These are phyloP conservation scores for Penstemon barbatus DNA, from an alignment of 257 asterid genomes.

Conservation along the genomic window DNA sequence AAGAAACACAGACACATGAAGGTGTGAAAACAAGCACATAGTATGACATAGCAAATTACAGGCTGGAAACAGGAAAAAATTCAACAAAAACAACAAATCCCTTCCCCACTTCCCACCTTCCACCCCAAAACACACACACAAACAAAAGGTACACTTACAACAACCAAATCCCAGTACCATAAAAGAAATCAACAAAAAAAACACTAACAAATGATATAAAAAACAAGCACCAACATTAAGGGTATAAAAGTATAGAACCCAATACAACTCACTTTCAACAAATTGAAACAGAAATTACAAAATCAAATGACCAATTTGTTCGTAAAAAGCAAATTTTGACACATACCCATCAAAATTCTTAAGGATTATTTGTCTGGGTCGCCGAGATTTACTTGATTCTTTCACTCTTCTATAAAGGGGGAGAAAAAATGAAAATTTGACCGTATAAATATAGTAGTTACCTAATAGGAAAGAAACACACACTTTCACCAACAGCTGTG, in stretches of 20 bases:
- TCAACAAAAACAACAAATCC: neutral
- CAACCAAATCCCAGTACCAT: slow-evolving; percentile 31
- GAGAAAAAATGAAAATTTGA: slow-evolving; percentile 10
- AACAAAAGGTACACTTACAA: slow-evolving; percentile 14
- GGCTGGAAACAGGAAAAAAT: slow-evolving; percentile 40
- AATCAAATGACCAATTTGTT: neutral
- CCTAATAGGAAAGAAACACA: slow-evolving; percentile 19
- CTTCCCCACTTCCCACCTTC: too few species aligned
- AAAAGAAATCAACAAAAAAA: slow-evolving; percentile 23
- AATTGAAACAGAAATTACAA: slow-evolving; percentile 13
- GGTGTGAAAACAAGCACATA: slow-evolving; percentile 31
- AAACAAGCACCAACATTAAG: neutral
- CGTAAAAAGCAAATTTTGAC: slow-evolving; percentile 10
- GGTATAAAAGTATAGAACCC: neutral
- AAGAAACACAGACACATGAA: slow-evolving; percentile 26
- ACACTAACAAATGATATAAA: neutral
- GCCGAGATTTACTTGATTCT: slow-evolving; percentile 31
- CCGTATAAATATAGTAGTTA: neutral
- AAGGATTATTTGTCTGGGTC: slow-evolving; percentile 31
- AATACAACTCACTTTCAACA: neutral
- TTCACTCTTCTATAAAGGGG: slow-evolving; percentile 12
- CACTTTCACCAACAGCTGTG: slow-evolving; percentile 32
- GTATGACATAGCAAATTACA: slow-evolving; percentile 36
- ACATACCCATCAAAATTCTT: slow-evolving; percentile 54
- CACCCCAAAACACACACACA: neutral